Base-by-base conservation (phyloP, 768 basidiomycete species). In the Hypholoma fasciculare region DNA sequence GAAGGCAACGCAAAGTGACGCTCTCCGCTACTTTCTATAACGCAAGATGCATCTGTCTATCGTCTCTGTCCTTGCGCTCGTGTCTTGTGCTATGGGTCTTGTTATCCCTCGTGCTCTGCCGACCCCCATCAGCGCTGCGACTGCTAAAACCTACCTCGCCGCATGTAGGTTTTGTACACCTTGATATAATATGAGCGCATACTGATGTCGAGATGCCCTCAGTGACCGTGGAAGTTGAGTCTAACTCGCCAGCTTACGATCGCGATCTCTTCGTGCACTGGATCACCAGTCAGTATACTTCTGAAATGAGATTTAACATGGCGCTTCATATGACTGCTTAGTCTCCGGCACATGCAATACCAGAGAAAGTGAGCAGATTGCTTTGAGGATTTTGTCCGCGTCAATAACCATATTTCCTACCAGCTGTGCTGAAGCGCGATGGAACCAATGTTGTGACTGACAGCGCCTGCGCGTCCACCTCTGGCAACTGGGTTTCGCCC, bases 271-370 rank as follows among this genome's bases (percentile, higher is more conserved):
- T 82, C 72, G 75, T 77, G 63, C 76, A 73, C 7, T 82, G 82
- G 81, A 74, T 79, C 56, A 78, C 65, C 54, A 78, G 79, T 81
- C 19, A 23, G 77, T 72, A 26, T 37, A 13, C 38, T 40, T 56
- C 26, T 17, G 3, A 2, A 23, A 34, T 34, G 9, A 17, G 27
- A 46, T 16, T 14, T 12, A 57, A 6, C 9, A n/a, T 42, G 3
- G 19, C 30, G 40, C 7, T 55, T 59, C 12, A 54, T 14, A 46
- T 8, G 27, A 37, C 43, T 44, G 8, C 30, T 12, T 54, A 81
- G 80, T 82, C 54, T 76, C 75, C 4, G 80, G 81, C 12, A 78
- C 67, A 8, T 83, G 82, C 64, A 73, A 82, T 61, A 81, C 81
- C 2, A 67, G 81, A 47, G 80, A 82, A 64, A 80, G 80, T 81